Conservation (phyloP, 2,329 filamentous ascomycete species). For the Dactylella cylindrospora region DNA sequence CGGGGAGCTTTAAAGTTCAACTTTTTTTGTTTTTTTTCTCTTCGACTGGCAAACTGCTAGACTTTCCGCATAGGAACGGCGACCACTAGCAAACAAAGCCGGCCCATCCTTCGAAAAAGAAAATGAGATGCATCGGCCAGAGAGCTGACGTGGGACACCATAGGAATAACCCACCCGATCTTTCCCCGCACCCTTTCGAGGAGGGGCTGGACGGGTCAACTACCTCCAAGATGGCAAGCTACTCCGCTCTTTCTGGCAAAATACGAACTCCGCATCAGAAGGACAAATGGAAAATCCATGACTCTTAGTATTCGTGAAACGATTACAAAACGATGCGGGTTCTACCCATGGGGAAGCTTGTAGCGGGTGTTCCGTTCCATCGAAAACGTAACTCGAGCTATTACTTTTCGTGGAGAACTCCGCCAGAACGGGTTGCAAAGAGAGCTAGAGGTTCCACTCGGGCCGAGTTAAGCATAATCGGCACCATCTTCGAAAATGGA, state of each 20-base stretch:
- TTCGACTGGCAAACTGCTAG: too few species aligned
- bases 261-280: conserved; percentile 25
- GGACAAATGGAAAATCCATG: background rate
- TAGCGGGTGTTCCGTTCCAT: too few species aligned
- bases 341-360: conserved; percentile 32
- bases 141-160: conserved; percentile 24
- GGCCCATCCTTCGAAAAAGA: conserved; percentile 26
- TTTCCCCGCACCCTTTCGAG: too few species aligned
- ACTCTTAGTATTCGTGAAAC: conserved; percentile 17
- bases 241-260: too few species aligned
- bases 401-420: conserved; percentile 32
- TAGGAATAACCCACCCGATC: background rate
- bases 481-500: conserved; percentile 5
- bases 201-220: too few species aligned
- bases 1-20: conserved; percentile 16
- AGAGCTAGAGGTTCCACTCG: conserved; percentile 22
- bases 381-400: too few species aligned
- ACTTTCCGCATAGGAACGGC: conserved; percentile 21
- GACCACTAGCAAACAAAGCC: conserved; percentile 23
- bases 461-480: conserved; percentile 20
- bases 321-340: conserved; percentile 33
- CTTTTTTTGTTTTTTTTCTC: background rate
- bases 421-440: conserved; percentile 23
- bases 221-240: too few species aligned
- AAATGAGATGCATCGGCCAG: conserved; percentile 24